Evolutionary conservation across 768 basidiomycete genomes (phyloP), one percentile per base, ranked within the genome.

Genomic region (Trametes elegans): DNA sequence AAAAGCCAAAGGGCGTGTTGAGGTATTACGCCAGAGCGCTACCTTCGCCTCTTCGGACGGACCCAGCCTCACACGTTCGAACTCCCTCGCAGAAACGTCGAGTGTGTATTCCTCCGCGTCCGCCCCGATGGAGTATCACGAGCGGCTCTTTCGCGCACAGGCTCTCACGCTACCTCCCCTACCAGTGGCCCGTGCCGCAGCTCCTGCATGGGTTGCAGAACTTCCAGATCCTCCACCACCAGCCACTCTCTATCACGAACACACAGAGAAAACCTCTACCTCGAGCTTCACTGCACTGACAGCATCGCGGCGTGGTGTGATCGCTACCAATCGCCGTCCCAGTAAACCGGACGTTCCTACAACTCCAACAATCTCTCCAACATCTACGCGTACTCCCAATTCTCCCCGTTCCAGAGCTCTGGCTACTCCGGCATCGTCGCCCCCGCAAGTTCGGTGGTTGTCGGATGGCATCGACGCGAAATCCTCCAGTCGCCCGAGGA

Each of bases 91-190:
- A 31, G 62, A 63, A 18, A 66, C 70, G 3, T 67, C 61, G 10
- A 74, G 73, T 35, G 60, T 73, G 13, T 73, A 75, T 58, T 75
- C 75, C 23, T 61, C 66, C 11, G 68, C 65, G 5, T 75, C 74
- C 16, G 73, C 73, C 2, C 67, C 71, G 13, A 23, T 57, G 18
- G 60, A 65, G 54, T 42, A 59, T 48, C 65, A 66, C 42, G 65
- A 68, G 23, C 50, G 39, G 9, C 47, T 60, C 24, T 40, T 68
- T 55, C 55, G 47, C 31, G 21, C 58, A 24, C 63, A 61, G 54
- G 61, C 56, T 31, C 49, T 58, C 36, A 49, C 46, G 40, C 53
- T 71, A 7, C 58, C 61, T 19, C 58, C 64, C n/a, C n/a, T n/a
- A n/a, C n/a, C n/a, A n/a, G n/a, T 18, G 34, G 3, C 13, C 21